A percentile compares a stretch with the other conserved stretches of the same genome.
These are phyloP conservation scores for Irpex rosettiformis DNA, from an alignment of 1,284 basidiomycete genomes.

Conservation along the genomic window DNA sequence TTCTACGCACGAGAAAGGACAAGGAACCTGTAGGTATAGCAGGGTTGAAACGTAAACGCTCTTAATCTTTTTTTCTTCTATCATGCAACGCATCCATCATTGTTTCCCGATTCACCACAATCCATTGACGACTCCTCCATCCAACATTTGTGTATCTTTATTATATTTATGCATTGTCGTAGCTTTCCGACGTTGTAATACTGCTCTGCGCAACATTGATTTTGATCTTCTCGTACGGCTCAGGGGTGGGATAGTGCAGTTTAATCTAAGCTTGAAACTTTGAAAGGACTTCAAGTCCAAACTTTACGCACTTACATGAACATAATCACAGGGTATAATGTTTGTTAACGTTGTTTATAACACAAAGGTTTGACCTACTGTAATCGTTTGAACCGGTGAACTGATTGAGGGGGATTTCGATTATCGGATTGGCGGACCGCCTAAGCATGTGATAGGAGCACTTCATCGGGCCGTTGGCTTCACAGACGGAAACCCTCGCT, in stretches of 20 bases:
- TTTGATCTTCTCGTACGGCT: no score
- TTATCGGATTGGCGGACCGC: conserved; percentile 3
- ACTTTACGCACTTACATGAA: no score
- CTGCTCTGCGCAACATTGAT: not conserved
- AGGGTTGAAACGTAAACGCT: conserved; percentile 60
- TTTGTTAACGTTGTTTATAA: no score
- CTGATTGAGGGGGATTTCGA: not conserved
- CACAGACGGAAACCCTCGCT: not conserved
- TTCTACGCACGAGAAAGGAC: conserved; percentile 57
- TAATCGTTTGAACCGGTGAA: no score
- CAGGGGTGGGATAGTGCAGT: no score
- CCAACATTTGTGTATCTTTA: conserved; percentile 15
- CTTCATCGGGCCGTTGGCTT: not conserved
- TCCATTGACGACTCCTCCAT: no score
- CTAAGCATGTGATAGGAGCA: conserved; percentile 11
- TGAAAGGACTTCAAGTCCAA: no score
- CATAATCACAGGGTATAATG: no score
- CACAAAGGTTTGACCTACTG: no score
- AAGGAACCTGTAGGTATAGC: conserved; percentile 44
- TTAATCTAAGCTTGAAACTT: no score
- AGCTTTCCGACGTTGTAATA: not conserved
- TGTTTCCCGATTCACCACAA: no score
- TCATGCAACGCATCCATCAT: not conserved
- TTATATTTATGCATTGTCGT: conserved; percentile 10
- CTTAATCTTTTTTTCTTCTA: conserved; percentile 10